phyloP scores from a whole-genome alignment of 148 eudicot genomes.

The Rhododendron griersonianum region DNA sequence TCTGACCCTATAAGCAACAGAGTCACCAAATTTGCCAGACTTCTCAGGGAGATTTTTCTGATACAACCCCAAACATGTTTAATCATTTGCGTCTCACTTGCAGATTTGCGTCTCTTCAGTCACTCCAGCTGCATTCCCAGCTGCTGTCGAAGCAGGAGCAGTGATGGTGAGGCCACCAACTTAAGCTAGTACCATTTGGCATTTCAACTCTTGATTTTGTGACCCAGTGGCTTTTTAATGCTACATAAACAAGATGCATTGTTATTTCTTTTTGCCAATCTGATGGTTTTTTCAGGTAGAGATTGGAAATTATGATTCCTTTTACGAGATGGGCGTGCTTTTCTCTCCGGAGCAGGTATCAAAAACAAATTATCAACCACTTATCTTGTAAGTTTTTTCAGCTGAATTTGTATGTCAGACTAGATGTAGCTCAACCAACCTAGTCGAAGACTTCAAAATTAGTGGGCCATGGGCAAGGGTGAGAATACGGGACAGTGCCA shows the following conservation, averaged over 20 bases:
- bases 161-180: constrained; percentile 49
- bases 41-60: neutral
- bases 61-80: neutral
- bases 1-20: neutral
- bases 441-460: neutral
- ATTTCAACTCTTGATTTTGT: constrained; percentile 3
- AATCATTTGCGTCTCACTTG: constrained; percentile 4
- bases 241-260: neutral
- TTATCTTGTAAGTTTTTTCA: neutral
- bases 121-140: constrained; percentile 72
- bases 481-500: neutral
- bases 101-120: constrained; percentile 94
- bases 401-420: neutral
- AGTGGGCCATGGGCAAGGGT: neutral
- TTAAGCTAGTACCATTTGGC: neutral
- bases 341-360: constrained; percentile 89
- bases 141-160: constrained; percentile 93
- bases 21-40: neutral
- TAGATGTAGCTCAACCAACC: neutral
- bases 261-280: neutral
- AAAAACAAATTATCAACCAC: neutral
- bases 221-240: neutral
- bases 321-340: constrained; percentile 64
- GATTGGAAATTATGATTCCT: constrained; percentile 89
- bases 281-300: constrained; percentile 53